Base-by-base conservation (phyloP, 2,329 filamentous ascomycete species). In the Fusarium lateritium region DNA sequence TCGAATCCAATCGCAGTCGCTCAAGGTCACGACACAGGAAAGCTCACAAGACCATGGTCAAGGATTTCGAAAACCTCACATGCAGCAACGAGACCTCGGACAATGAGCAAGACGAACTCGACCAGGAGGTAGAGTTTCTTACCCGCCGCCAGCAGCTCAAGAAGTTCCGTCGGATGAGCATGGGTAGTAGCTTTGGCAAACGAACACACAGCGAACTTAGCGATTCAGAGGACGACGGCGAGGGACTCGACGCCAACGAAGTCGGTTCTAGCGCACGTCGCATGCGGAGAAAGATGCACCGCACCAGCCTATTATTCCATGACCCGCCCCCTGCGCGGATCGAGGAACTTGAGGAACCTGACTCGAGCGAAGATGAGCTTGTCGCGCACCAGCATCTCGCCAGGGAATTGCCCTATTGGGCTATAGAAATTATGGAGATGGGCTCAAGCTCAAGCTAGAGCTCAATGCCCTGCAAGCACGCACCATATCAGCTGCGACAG, bases 131-230 rank as follows among this genome's bases (percentile, higher is more conserved):
- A 14, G 50, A 42, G 24, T 84, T 84, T 42, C 71, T 80, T 17
- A 77, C 75, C 66, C 77, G 76, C 59, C 81, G 82, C 49, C 81
- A 82, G 36, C 82, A 82, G 50, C 77, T 83, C 36, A 81, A 78
- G 54, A 80, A 84, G 52, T 78, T 78, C 33, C 81, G 81, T 40
- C 79, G 85, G 24, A 81, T 85, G 74, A 86, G 82, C 53, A 82
- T 83, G 69, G 84, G 85, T 46, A 86, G 84, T 69, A 86, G 84
- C 75, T 83, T 86, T 55, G 83, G 84, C 67, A 87, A 87, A 77
- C 80, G 85, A 38, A 86, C 84, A 26, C 83, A 86, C 67, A 85
- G 82, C 72, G 85, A 87, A 73, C 81, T 85, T 57, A 85, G 83
- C 73, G 85, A 85, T 65, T 83, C 83, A 10, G 84, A 85, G 62